Evolutionary conservation across 768 basidiomycete species (phyloP).

Genomic region (Russula sp.): DNA sequence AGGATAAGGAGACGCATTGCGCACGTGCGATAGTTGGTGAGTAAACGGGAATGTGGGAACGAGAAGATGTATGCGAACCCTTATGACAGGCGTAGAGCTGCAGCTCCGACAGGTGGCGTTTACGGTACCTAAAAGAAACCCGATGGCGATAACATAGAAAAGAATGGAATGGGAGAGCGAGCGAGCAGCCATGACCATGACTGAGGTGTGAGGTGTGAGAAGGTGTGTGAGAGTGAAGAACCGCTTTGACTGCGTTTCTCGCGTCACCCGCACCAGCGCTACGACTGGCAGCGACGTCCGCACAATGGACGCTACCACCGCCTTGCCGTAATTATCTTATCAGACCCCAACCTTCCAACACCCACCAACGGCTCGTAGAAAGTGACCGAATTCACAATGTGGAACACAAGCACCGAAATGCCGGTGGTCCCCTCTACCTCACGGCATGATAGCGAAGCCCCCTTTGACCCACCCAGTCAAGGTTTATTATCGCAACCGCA

Average conservation of each 20-base stretch:
- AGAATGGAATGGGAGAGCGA: constrained; percentile 11
- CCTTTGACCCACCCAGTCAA: neutral
- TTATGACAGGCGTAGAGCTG: constrained; percentile 11
- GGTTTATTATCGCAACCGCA: neutral
- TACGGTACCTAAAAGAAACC: neutral
- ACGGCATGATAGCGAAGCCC: neutral
- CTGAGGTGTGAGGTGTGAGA: neutral
- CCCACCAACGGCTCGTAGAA: too few species aligned
- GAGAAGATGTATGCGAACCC: constrained; percentile 6
- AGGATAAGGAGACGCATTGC: neutral
- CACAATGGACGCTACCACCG: too few species aligned
- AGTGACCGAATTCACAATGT: too few species aligned
- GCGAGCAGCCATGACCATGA: neutral
- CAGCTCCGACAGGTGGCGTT: constrained; percentile 3
- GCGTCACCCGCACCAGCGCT: too few species aligned
- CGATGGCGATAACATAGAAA: constrained; percentile 7
- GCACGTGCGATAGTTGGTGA: constrained; percentile 23
- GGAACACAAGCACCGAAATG: neutral
- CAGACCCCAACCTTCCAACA: neutral
- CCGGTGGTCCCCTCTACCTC: neutral
- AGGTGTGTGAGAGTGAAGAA: too few species aligned
- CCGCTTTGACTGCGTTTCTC: neutral
- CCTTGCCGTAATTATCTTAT: neutral
- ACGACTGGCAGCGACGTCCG: neutral
- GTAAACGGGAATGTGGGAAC: constrained; percentile 4